Evolutionary conservation across 345 rosid genomes (phyloP).

Genomic region (Laguncularia racemosa): DNA sequence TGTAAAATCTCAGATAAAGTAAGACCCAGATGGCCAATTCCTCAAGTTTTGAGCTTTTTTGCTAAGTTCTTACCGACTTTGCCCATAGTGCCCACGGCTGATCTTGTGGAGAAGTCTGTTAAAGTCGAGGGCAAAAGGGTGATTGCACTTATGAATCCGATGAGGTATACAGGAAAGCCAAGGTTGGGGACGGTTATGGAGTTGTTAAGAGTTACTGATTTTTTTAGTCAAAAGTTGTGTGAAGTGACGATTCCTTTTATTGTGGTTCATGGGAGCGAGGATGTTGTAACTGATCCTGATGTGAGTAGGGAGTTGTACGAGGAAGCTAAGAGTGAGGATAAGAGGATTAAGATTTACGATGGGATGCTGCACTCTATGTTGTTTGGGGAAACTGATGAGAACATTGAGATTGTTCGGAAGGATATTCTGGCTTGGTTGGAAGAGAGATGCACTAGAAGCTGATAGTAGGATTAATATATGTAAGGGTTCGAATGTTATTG

Average conservation of each 20-base stretch:
- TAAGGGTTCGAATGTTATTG: neutral
- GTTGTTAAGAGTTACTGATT: constrained; percentile 62
- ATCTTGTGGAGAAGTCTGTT: constrained; percentile 46
- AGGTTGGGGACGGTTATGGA: constrained; percentile 73
- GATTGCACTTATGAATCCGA: constrained; percentile 50
- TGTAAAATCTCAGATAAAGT: constrained; percentile 71
- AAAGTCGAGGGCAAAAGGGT: constrained; percentile 56
- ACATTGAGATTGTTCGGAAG: constrained; percentile 46
- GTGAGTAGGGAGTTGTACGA: constrained; percentile 53
- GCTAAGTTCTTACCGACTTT: constrained; percentile 64
- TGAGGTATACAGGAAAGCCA: constrained; percentile 68
- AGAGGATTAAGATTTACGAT: constrained; percentile 52
- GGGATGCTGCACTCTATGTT: constrained; percentile 91
- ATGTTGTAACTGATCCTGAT: constrained; percentile 71
- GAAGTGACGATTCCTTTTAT: constrained; percentile 59
- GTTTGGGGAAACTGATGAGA: constrained; percentile 83
- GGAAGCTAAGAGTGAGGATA: constrained; percentile 48
- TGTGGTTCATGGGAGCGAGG: constrained; percentile 66
- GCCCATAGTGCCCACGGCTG: constrained; percentile 68
- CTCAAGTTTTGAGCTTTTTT: constrained; percentile 39
- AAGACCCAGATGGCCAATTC: constrained; percentile 75
- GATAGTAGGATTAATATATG: neutral
- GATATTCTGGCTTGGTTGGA: constrained; percentile 67
- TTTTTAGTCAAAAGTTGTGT: constrained; percentile 30
- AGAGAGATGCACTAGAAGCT: constrained; percentile 31